Evolutionary conservation across 2,329 filamentous ascomycete species (phyloP).

Genomic region (Monosporascus cannonballus): DNA sequence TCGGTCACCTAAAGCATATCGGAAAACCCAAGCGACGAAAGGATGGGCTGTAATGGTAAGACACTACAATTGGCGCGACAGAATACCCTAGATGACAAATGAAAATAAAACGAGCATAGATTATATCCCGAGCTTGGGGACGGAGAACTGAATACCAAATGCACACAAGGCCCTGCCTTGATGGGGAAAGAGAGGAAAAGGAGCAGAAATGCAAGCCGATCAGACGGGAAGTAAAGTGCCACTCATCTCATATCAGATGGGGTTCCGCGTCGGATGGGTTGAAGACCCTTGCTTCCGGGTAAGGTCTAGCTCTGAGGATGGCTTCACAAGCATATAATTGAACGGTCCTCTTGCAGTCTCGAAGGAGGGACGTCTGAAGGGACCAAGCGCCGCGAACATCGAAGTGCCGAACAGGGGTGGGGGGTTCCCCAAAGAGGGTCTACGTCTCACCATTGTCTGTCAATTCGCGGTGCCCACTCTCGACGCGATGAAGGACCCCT

Average conservation of each 20-base stretch:
- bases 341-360: not conserved
- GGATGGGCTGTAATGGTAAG: not conserved
- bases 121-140: slow-evolving; percentile 14
- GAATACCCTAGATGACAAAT: slow-evolving; percentile 11
- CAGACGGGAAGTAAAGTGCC: slow-evolving; percentile 9
- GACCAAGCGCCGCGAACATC: not conserved
- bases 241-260: slow-evolving; percentile 12
- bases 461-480: not conserved
- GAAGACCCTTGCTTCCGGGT: slow-evolving; percentile 7
- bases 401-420: not conserved
- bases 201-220: slow-evolving; percentile 9
- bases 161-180: slow-evolving; percentile 22
- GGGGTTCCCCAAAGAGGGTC: not conserved
- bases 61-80: slow-evolving; percentile 2
- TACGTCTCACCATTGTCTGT: not conserved
- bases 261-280: slow-evolving; percentile 11
- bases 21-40: not conserved
- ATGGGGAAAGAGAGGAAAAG: slow-evolving; percentile 8
- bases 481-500: not conserved
- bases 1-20: not conserved
- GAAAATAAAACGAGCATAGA: slow-evolving; percentile 2
- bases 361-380: not conserved
- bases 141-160: slow-evolving; percentile 15
- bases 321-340: not conserved
- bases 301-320: not conserved